Conservation (phyloP, 352 stramenopile species). For the Phytophthora pistaciae region DNA sequence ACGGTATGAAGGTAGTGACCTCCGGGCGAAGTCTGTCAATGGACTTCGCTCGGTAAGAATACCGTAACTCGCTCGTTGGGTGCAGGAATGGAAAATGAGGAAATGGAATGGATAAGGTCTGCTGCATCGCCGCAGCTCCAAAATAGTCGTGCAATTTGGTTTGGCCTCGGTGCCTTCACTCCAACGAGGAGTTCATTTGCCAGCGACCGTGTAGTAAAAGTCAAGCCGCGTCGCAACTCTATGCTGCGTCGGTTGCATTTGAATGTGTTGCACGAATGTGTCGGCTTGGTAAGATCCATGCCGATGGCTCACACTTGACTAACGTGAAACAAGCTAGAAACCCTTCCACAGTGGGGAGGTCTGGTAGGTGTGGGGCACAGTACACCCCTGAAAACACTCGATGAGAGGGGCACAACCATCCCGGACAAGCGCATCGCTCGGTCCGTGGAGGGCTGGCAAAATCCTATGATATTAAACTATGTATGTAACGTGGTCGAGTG, state of each 20-base stretch:
- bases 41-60: not conserved
- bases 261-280: not conserved
- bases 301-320: not conserved
- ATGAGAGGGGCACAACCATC: constrained; percentile 23
- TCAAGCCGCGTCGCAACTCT: not conserved
- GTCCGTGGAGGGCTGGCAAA: constrained; percentile 12
- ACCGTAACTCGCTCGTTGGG: not conserved
- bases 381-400: constrained; percentile 3
- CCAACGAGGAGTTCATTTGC: not conserved
- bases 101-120: constrained; percentile 7
- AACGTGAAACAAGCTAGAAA: not conserved
- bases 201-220: too few species aligned
- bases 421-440: constrained; percentile 9
- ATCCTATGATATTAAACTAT: constrained; percentile 3
- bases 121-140: not conserved
- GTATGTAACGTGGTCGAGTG: not conserved
- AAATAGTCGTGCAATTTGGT: not conserved
- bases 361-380: not conserved
- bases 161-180: constrained; percentile 1
- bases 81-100: not conserved
- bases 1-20: too few species aligned
- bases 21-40: not conserved
- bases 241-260: not conserved
- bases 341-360: too few species aligned
- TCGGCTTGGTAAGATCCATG: too few species aligned